Base-by-base conservation (phyloP, 768 basidiomycete genomes). In the Inosperma sp. region DNA sequence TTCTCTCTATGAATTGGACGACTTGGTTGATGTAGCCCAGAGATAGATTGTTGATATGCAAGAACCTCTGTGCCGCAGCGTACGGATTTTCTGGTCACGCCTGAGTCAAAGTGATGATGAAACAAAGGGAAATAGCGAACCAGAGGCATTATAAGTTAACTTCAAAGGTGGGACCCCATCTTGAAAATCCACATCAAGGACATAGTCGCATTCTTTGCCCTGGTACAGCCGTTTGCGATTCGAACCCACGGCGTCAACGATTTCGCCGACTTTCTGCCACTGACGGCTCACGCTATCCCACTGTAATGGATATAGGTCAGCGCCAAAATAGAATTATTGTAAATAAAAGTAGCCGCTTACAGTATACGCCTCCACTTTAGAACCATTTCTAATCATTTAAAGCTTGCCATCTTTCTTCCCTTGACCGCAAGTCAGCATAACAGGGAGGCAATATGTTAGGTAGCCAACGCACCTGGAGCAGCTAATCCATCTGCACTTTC, bases 111-210 rank as follows among this genome's bases (percentile, higher is more conserved):
- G 4, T 33, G 44, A n/a, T 49, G 17, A 53, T 56, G 16, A 17
- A 19, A 26, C 44, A 34, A 30, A 34, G 31, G 23, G 27, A 50
- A 55, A n/a, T n/a, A n/a, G n/a, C n/a, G n/a, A n/a, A 89, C 93
- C 94, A 37, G 82, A 79, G 21, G 80, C 82, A 64, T 98, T 97
- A 67, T 90, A 98, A 0, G 95, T 94, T 17, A 99, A 76, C 63
- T 97, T 98, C 56, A 98, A 73, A 6, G 94, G 85, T 9, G 95
- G 94, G 13, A 81, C 83, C 2, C 93, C 94, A 53, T 96, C 95
- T 61, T 91, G 79, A 22, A 97, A 86, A 61, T 98, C 96, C 29
- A 99, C 94, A 62, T 96, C 94, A 61, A 98, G 97, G n/a, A 99
- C 95, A 61, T 96, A 96, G 69, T 99, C 96, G 62, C 94, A 99